Conservation (phyloP, 2,329 filamentous ascomycete genomes). For the Ceratocystis diversiconidia region DNA sequence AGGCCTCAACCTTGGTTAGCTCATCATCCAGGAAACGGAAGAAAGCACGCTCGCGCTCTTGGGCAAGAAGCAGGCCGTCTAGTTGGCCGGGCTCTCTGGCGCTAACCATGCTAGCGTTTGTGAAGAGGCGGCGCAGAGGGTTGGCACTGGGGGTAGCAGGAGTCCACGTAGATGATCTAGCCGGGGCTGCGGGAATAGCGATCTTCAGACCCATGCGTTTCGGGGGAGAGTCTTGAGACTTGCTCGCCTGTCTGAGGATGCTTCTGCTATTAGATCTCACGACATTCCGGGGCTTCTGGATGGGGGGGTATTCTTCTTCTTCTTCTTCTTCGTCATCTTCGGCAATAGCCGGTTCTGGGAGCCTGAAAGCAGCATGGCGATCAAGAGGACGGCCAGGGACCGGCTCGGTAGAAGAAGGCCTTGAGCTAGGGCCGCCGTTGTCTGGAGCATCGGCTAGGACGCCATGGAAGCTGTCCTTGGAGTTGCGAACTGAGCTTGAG, state of each 20-base stretch:
- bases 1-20: slow-evolving; percentile 78
- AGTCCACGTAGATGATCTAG: not conserved
- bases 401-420: not conserved
- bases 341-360: slow-evolving; percentile 40
- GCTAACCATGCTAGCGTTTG: slow-evolving; percentile 21
- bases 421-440: not conserved
- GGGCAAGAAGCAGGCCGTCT: slow-evolving; percentile 45
- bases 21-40: slow-evolving; percentile 72
- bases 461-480: not conserved
- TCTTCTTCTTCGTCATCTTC: slow-evolving; percentile 16
- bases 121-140: slow-evolving; percentile 26
- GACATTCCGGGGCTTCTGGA: slow-evolving; percentile 5
- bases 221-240: not conserved
- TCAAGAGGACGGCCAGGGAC: slow-evolving; percentile 15
- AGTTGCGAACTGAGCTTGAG: slow-evolving; percentile 10
- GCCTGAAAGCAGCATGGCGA: slow-evolving; percentile 29
- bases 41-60: slow-evolving; percentile 68
- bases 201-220: slow-evolving; percentile 4
- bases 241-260: slow-evolving; percentile 7
- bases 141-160: slow-evolving; percentile 22
- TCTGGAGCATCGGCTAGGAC: not conserved
- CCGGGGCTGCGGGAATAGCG: not conserved
- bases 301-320: not conserved
- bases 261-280: slow-evolving; percentile 1
- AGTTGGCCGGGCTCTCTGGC: slow-evolving; percentile 24